Percentiles rank a stretch among this genome's conserved stretches.
These are phyloP conservation scores for Euphorbia pulcherrima DNA, from an alignment of 345 rosid species.

Conservation along the genomic window DNA sequence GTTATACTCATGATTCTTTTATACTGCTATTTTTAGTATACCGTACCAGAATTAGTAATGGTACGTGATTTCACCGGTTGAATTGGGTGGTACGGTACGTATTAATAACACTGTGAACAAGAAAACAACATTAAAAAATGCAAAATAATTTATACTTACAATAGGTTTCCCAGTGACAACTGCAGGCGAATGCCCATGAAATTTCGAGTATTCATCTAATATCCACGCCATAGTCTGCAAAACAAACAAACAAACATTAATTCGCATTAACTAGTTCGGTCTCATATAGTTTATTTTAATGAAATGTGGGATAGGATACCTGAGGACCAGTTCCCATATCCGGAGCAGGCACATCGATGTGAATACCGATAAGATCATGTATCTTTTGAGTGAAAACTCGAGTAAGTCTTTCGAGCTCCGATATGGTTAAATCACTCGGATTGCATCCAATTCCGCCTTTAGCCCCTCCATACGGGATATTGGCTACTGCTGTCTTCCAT, in stretches of 20 bases:
- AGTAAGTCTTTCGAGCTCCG: slow-evolving; percentile 84
- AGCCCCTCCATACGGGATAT: slow-evolving; percentile 94
- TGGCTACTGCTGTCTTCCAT: slow-evolving; percentile 97
- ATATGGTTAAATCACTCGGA: slow-evolving; percentile 59
- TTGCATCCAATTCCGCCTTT: slow-evolving; percentile 95
- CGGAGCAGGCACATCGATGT: slow-evolving; percentile 95
- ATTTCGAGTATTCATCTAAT: slow-evolving; percentile 92
- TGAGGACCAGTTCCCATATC: slow-evolving; percentile 98
- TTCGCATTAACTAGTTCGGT: neutral
- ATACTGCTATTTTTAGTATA: too few species aligned
- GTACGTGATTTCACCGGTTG: too few species aligned
- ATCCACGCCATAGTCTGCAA: slow-evolving; percentile 98
- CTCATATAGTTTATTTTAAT: neutral
- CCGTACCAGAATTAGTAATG: too few species aligned
- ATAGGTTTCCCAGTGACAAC: slow-evolving; percentile 87
- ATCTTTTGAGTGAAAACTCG: slow-evolving; percentile 95
- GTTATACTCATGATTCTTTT: too few species aligned
- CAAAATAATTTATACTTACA: slow-evolving; percentile 37
- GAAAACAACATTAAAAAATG: neutral
- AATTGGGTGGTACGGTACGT: too few species aligned
- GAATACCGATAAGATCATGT: slow-evolving; percentile 83
- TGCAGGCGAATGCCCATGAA: slow-evolving; percentile 92
- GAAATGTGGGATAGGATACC: slow-evolving; percentile 34
- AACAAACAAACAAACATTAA: slow-evolving; percentile 5
- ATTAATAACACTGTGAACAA: too few species aligned